Evolutionary conservation across 179 eudicot species (phyloP).

Genomic region (Silene coronaria): DNA sequence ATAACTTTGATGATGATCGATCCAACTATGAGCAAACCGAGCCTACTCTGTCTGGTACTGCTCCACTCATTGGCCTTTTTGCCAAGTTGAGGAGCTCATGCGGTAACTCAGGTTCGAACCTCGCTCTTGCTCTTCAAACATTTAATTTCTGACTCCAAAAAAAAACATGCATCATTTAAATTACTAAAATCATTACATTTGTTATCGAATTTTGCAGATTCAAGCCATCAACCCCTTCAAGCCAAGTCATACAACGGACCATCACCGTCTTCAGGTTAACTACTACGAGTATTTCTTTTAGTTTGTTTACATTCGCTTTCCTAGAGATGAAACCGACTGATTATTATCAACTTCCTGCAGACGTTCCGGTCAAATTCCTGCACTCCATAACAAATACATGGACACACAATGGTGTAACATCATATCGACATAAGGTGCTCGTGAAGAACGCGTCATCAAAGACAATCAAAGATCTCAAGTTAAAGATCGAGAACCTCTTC

Average conservation of each 20-base stretch:
- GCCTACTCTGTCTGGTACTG: constrained; percentile 69
- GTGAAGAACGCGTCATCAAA: constrained; percentile 56
- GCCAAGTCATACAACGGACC: neutral
- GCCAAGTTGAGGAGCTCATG: constrained; percentile 39
- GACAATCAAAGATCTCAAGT: constrained; percentile 48
- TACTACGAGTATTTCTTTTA: neutral
- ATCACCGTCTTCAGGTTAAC: constrained; percentile 11
- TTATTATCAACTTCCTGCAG: constrained; percentile 28
- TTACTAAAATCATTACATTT: too few species aligned
- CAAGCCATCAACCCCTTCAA: neutral
- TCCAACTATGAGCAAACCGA: constrained; percentile 75
- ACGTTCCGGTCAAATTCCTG: constrained; percentile 39
- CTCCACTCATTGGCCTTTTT: constrained; percentile 83
- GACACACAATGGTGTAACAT: constrained; percentile 38
- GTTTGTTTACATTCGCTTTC: neutral
- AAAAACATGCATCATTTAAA: too few species aligned
- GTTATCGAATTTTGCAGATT: constrained; percentile 5
- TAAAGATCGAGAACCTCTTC: constrained; percentile 50
- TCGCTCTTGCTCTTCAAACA: neutral
- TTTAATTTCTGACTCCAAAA: too few species aligned
- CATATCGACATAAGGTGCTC: constrained; percentile 60
- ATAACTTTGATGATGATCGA: constrained; percentile 53
- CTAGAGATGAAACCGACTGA: neutral
- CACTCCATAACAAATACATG: constrained; percentile 67
- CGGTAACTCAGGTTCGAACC: constrained; percentile 15